Conservation (phyloP, 495 filamentous ascomycete species). For the Neurospora sp. region DNA sequence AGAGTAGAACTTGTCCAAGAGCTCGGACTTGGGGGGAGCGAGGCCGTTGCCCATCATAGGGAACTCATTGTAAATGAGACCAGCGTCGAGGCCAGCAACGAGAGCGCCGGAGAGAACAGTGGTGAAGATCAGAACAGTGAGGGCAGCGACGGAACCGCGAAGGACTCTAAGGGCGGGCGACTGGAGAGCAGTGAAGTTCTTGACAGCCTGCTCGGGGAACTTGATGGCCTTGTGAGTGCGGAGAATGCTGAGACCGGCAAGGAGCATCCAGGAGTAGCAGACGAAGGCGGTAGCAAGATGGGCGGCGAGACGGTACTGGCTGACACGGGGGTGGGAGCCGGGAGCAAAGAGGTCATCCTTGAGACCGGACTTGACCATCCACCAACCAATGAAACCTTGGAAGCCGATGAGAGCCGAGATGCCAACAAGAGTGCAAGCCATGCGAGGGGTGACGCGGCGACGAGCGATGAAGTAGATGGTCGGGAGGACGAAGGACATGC, state of each 20-base stretch:
- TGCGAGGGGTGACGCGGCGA: conserved; percentile 64
- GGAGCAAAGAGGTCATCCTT: conserved; percentile 90
- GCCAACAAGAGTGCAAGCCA: conserved; percentile 66
- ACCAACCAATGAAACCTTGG: conserved; percentile 94
- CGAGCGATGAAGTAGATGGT: conserved; percentile 80
- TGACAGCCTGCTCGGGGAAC: conserved; percentile 46
- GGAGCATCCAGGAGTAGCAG: conserved; percentile 89
- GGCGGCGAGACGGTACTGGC: conserved; percentile 83
- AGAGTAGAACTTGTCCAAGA: conserved; percentile 79
- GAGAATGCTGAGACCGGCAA: conserved; percentile 78
- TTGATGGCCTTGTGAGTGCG: conserved; percentile 59
- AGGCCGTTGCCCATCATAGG: conserved; percentile 84
- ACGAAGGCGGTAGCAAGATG: conserved; percentile 84
- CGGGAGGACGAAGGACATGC: conserved; percentile 78
- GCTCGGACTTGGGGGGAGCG: conserved; percentile 68
- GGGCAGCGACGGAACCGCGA: conserved; percentile 58
- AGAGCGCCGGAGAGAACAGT: conserved; percentile 90
- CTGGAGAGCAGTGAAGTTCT: conserved; percentile 47
- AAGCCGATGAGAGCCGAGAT: conserved; percentile 87
- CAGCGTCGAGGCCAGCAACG: conserved; percentile 90
- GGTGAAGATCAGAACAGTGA: conserved; percentile 68
- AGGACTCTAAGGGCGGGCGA: conserved; percentile 59
- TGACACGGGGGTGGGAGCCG: conserved; percentile 82
- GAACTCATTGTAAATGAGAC: conserved; percentile 96
- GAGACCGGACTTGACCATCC: conserved; percentile 96